These are phyloP conservation scores for Rhizopus delemar DNA, from an alignment of 371 early-diverging fungal genomes.

Conservation along the genomic window DNA sequence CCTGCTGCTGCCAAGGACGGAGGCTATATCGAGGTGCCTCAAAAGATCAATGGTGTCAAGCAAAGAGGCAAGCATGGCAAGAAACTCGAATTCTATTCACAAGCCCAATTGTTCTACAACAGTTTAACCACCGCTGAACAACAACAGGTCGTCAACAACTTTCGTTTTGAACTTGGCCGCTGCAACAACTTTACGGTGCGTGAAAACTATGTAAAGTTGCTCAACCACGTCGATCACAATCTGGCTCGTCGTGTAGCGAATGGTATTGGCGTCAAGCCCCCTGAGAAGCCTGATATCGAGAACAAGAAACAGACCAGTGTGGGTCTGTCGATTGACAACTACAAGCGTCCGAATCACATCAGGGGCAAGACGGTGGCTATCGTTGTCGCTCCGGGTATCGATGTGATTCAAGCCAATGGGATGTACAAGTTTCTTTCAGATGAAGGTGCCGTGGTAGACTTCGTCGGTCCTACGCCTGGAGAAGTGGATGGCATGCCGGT, in stretches of 20 bases:
- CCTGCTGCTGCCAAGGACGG: slow-evolving; percentile 14
- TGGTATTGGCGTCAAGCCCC: slow-evolving; percentile 33
- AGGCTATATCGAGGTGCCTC: slow-evolving; percentile 24
- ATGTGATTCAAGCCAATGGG: slow-evolving; percentile 28
- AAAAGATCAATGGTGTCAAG: slow-evolving; percentile 20
- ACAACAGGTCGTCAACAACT: slow-evolving; percentile 41
- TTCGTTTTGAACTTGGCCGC: slow-evolving; percentile 47
- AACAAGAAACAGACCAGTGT: slow-evolving; percentile 22
- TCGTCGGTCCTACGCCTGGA: slow-evolving; percentile 31
- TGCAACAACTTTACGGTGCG: slow-evolving; percentile 32
- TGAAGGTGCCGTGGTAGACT: slow-evolving; percentile 38
- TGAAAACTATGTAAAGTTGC: slow-evolving; percentile 33
- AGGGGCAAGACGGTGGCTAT: slow-evolving; percentile 39
- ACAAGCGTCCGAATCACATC: slow-evolving; percentile 36
- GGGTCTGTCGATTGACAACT: slow-evolving; percentile 38
- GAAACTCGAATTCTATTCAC: slow-evolving; percentile 45
- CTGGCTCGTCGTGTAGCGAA: slow-evolving; percentile 45
- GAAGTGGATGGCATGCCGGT: slow-evolving; percentile 25
- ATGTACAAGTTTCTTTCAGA: slow-evolving; percentile 30
- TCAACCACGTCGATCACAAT: slow-evolving; percentile 45
- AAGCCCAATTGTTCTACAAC: slow-evolving; percentile 48
- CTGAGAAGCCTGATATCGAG: slow-evolving; percentile 24
- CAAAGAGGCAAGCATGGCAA: slow-evolving; percentile 25
- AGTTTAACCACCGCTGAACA: slow-evolving; percentile 37
- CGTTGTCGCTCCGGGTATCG: slow-evolving; percentile 35